These are phyloP conservation scores for Aspergillus sclerotialis DNA, from an alignment of 2,329 filamentous ascomycete genomes.

Conservation along the genomic window DNA sequence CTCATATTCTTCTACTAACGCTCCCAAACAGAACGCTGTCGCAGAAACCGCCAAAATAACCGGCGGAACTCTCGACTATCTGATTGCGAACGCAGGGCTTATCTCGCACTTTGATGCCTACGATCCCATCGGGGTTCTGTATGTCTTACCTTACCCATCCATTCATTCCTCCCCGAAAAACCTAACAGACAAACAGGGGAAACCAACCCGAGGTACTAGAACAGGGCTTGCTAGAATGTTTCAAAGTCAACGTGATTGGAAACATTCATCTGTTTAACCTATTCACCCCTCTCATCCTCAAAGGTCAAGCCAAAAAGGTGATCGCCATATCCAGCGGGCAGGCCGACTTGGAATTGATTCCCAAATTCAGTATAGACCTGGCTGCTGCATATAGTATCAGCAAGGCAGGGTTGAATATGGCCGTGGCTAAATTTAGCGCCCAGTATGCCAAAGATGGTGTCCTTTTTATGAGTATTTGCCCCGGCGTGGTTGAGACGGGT, in stretches of 20 bases:
- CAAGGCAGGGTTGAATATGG: conserved; percentile 49
- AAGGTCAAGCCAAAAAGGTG: conserved; percentile 49
- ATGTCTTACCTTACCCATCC: conserved; percentile 20
- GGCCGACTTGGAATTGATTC: conserved; percentile 42
- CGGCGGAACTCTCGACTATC: conserved; percentile 39
- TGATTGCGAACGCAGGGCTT: conserved; percentile 47
- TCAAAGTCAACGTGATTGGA: conserved; percentile 46
- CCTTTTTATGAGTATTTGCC: conserved; percentile 46
- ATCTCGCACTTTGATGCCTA: conserved; percentile 22
- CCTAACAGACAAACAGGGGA: too few relatives aligned
- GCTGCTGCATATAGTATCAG: conserved; percentile 40
- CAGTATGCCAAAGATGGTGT: conserved; percentile 46
- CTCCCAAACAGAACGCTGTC: conserved; percentile 23
- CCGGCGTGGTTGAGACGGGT: conserved; percentile 45
- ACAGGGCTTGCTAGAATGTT: conserved; percentile 22
- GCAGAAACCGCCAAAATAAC: conserved; percentile 13
- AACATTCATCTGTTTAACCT: conserved; percentile 48
- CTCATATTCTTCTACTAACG: too few relatives aligned
- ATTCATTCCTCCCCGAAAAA: too few relatives aligned
- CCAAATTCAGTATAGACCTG: conserved; percentile 28
- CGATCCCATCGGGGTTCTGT: conserved; percentile 34
- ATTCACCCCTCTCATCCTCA: conserved; percentile 47
- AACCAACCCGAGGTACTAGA: conserved; percentile 29
- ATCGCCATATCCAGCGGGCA: conserved; percentile 44
- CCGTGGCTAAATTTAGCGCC: conserved; percentile 48